phyloP scores from a whole-genome alignment of 1,284 basidiomycete species.

The Thecaphora thlaspeos region DNA sequence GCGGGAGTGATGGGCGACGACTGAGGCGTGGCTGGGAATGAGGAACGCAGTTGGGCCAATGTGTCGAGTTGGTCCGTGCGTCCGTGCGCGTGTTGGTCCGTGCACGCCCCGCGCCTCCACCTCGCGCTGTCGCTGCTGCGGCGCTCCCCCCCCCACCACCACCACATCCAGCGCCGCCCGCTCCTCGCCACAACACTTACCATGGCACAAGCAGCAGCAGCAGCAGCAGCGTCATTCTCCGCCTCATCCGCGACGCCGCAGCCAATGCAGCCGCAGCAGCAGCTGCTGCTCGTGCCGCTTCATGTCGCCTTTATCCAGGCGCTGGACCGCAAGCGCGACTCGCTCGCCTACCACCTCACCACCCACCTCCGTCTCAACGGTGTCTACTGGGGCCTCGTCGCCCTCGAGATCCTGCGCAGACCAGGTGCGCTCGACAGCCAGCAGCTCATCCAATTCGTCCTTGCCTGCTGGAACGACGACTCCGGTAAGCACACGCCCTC shows the following conservation, averaged over 20 bases:
- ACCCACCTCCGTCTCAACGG: constrained; percentile 93
- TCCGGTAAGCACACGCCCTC: constrained; percentile 61
- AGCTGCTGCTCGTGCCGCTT: constrained; percentile 18
- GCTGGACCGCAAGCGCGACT: constrained; percentile 35
- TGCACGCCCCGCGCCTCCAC: too few relatives aligned
- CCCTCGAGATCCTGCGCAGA: constrained; percentile 75
- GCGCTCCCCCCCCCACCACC: too few relatives aligned
- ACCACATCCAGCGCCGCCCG: too few relatives aligned
- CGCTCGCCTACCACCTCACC: constrained; percentile 77
- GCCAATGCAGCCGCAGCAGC: constrained; percentile 1
- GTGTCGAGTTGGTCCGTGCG: too few relatives aligned
- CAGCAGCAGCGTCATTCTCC: not conserved
- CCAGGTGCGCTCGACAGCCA: constrained; percentile 75
- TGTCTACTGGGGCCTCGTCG: constrained; percentile 92
- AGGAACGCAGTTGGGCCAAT: too few relatives aligned
- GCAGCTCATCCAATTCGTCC: constrained; percentile 84
- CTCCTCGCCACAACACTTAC: not conserved
- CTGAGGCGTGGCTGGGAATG: too few relatives aligned
- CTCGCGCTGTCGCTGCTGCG: too few relatives aligned
- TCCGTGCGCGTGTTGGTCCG: too few relatives aligned
- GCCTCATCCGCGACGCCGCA: constrained; percentile 1
- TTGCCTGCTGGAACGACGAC: constrained; percentile 74
- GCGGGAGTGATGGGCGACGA: too few relatives aligned
- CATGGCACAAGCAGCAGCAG: too few relatives aligned
- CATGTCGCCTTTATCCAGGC: constrained; percentile 34